Percentiles rank a stretch among this genome's conserved stretches.
Conservation (phyloP, 2,329 filamentous ascomycete species). For the Rutstroemia sp. region DNA sequence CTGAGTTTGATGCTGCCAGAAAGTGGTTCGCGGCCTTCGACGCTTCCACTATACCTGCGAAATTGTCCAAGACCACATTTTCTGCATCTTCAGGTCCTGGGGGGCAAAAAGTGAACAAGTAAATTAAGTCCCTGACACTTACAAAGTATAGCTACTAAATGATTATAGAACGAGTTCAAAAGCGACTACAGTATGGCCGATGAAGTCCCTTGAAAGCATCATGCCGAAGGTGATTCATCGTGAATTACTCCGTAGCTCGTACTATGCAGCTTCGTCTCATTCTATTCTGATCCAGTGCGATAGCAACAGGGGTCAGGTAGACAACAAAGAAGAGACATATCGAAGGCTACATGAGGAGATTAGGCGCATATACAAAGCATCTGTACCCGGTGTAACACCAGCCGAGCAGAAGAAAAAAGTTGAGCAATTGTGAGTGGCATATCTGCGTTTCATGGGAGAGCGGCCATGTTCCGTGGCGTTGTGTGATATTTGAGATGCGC, state of each 20-base stretch:
- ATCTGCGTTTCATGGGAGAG: background rate
- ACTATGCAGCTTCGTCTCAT: conserved; percentile 25
- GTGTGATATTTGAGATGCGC: background rate
- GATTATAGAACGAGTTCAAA: conserved; percentile 28
- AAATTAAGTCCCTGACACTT: background rate
- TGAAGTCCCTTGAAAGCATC: conserved; percentile 17
- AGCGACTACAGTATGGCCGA: conserved; percentile 26
- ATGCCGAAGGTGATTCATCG: conserved; percentile 25
- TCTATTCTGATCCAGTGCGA: conserved; percentile 28
- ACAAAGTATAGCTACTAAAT: conserved; percentile 1
- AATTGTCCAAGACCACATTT: conserved; percentile 23
- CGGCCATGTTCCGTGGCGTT: too few species aligned
- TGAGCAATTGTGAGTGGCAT: conserved; percentile 31
- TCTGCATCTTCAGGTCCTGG: conserved; percentile 25
- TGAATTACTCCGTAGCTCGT: conserved; percentile 20
- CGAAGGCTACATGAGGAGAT: conserved; percentile 25
- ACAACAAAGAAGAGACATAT: conserved; percentile 25
- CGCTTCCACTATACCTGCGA: conserved; percentile 19
- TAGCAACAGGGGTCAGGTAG: conserved; percentile 19
- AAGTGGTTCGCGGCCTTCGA: conserved; percentile 25
- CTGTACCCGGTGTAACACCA: conserved; percentile 30
- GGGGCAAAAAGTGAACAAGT: conserved; percentile 32
- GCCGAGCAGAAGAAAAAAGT: conserved; percentile 47
- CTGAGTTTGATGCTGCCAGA: conserved; percentile 24
- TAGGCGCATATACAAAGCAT: conserved; percentile 20